These are phyloP conservation scores for Puccinia polysora DNA, from an alignment of 1,284 basidiomycete genomes.

Conservation along the genomic window DNA sequence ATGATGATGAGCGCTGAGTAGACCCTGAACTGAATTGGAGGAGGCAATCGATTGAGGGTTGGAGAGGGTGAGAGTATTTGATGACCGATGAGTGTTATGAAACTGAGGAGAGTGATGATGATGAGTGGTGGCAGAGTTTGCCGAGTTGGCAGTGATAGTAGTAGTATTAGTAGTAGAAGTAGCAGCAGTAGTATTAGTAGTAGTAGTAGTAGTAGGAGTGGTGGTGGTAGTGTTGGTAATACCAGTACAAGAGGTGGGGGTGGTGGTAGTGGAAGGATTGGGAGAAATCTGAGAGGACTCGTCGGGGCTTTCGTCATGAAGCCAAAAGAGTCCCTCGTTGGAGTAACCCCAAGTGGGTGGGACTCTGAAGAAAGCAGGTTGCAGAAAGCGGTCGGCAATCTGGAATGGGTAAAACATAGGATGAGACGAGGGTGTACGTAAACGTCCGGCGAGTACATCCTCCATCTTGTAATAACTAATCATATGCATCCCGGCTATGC, in stretches of 20 bases:
- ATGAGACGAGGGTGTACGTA: constrained; percentile 29
- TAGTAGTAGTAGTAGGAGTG: too few species aligned
- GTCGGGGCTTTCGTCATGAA: constrained; percentile 33
- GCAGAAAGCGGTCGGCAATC: constrained; percentile 8
- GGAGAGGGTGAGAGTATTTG: neutral
- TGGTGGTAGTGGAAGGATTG: too few species aligned
- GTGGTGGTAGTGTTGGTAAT: too few species aligned
- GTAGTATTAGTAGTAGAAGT: too few species aligned
- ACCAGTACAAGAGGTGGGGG: too few species aligned
- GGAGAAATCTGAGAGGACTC: constrained; percentile 2
- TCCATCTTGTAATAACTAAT: constrained; percentile 42
- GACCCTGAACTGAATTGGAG: constrained; percentile 8
- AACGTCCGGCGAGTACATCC: constrained; percentile 26
- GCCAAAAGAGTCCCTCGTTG: constrained; percentile 5
- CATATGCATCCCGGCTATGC: constrained; percentile 43
- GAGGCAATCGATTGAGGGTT: neutral
- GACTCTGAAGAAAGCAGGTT: constrained; percentile 16
- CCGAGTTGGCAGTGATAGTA: neutral
- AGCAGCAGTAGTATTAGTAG: too few species aligned
- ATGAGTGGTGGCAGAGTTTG: neutral
- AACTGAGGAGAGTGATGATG: too few species aligned
- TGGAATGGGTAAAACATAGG: neutral
- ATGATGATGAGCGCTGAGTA: constrained; percentile 9
- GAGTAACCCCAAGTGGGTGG: constrained; percentile 2
- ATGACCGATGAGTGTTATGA: neutral